phyloP scores from a whole-genome alignment of 345 rosid species.

The Geranium rotundifolium region DNA sequence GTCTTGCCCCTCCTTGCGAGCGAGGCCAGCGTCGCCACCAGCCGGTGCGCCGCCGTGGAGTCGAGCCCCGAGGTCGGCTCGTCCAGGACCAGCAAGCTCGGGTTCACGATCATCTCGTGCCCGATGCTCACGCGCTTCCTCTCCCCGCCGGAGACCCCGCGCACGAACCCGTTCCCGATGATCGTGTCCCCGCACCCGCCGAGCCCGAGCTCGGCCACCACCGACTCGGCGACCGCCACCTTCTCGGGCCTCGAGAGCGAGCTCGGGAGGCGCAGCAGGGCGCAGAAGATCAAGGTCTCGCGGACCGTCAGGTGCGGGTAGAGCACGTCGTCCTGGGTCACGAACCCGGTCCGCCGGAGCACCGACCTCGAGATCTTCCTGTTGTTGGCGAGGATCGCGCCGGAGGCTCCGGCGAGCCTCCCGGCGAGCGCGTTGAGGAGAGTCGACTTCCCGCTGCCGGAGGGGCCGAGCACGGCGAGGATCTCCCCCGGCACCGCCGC shows the following conservation, averaged over 20 bases:
- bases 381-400: conserved; percentile 59
- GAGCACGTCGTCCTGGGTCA: conserved; percentile 77
- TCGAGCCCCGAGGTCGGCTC: conserved; percentile 96
- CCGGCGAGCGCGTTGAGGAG: conserved; percentile 68
- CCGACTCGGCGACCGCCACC: conserved; percentile 44
- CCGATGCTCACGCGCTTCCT: conserved; percentile 77
- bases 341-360: conserved; percentile 67
- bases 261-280: conserved; percentile 55
- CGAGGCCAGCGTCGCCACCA: conserved; percentile 46
- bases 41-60: conserved; percentile 73
- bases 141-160: conserved; percentile 92
- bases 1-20: conserved; percentile 67
- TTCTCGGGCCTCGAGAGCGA: conserved; percentile 42
- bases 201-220: conserved; percentile 65
- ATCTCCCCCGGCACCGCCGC: conserved; percentile 77
- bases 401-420: conserved; percentile 52
- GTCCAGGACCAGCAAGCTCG: conserved; percentile 71
- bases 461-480: conserved; percentile 85
- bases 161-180: conserved; percentile 65
- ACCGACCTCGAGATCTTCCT: conserved; percentile 34
- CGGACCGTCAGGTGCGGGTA: conserved; percentile 83
- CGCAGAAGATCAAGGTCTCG: conserved; percentile 74
- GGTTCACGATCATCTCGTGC: conserved; percentile 77
- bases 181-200: conserved; percentile 69
- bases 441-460: conserved; percentile 94